These are phyloP conservation scores for Coniochaeta sp. DNA, from an alignment of 2,329 filamentous ascomycete species.

Conservation along the genomic window DNA sequence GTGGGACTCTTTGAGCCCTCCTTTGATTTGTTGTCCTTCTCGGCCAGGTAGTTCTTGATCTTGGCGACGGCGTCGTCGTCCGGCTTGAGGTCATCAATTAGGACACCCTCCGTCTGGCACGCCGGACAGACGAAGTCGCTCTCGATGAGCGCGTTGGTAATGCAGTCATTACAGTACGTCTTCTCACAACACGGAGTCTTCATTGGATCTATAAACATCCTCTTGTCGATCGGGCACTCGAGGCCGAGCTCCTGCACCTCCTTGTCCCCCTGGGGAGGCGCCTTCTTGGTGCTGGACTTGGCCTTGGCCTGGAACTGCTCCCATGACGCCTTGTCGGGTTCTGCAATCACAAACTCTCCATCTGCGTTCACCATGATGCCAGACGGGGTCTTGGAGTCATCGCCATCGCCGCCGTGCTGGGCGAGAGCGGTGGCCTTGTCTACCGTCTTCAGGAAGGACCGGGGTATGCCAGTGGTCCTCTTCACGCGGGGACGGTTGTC, in stretches of 20 bases:
- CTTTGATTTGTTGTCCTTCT: slow-evolving; percentile 36
- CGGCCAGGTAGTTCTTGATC: slow-evolving; percentile 63
- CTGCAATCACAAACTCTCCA: slow-evolving; percentile 93
- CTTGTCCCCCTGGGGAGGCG: slow-evolving; percentile 63
- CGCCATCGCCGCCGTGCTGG: slow-evolving; percentile 65
- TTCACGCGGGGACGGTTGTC: slow-evolving; percentile 91
- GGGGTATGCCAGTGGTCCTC: slow-evolving; percentile 92
- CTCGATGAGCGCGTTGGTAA: slow-evolving; percentile 97
- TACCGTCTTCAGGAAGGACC: slow-evolving; percentile 90
- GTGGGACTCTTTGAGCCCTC: slow-evolving; percentile 36
- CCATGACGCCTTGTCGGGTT: slow-evolving; percentile 93
- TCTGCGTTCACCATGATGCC: slow-evolving; percentile 97
- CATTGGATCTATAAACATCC: slow-evolving; percentile 96
- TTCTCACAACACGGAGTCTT: slow-evolving; percentile 98
- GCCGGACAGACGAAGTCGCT: slow-evolving; percentile 94
- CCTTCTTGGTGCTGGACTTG: slow-evolving; percentile 77
- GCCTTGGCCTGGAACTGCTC: slow-evolving; percentile 94
- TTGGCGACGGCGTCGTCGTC: slow-evolving; percentile 74
- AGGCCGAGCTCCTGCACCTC: slow-evolving; percentile 82
- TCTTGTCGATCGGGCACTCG: slow-evolving; percentile 93
- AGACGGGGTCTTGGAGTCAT: slow-evolving; percentile 72
- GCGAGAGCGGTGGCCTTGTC: slow-evolving; percentile 77
- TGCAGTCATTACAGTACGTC: slow-evolving; percentile 99
- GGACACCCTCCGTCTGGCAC: slow-evolving; percentile 82
- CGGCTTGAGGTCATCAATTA: slow-evolving; percentile 82